Base-by-base conservation (phyloP, 495 filamentous ascomycete species). In the Arthonia radiata region DNA sequence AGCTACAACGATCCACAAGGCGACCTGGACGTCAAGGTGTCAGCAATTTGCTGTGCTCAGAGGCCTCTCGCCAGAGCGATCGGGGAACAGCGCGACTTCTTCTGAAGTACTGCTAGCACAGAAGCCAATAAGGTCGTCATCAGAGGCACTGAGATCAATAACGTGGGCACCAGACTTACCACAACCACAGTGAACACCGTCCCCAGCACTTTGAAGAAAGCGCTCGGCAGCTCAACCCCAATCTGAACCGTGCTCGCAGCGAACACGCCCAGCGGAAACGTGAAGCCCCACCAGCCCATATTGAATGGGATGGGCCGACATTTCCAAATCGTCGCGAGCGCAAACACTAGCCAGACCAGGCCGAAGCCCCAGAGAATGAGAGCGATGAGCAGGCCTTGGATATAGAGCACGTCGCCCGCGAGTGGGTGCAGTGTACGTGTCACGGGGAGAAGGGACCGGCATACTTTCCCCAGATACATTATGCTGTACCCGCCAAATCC, bases 321-420 rank as follows among this genome's bases (percentile, higher is more conserved):
- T 19, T 40, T 38, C 18, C 41, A 40, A 27, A 48, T 48, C 0
- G 37, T 53, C 4, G 47, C 40, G 19, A 54, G 29, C 5, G 65
- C 69, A 27, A 72, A 60, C 36, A 63, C 57, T 1, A 71, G 44
- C 67, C 69, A 73, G 0, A 68, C 54, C 1, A 72, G 39, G 0
- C 44, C 64, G 35, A 68, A 68, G 0, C 57, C 52, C 69, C 67
- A 72, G 26, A 73, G 33, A 12, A 68, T 49, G 10, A 70, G 33
- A 0, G 42, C 64, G 1, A 56, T 28, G 9, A 63, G 25, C 23
- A 55, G 54, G 2, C 67, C 67, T 1, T 64, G 3, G 1, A 52
- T 43, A 33, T 67, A 70, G 5, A 71, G 41, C 0, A 55, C 47
- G 2, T 56, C 47, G 0, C 64, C 67, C 0, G 61, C 47, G 6